phyloP scores from a whole-genome alignment of 1,139 yeast species.

The Magnusiomyces paraingens region DNA sequence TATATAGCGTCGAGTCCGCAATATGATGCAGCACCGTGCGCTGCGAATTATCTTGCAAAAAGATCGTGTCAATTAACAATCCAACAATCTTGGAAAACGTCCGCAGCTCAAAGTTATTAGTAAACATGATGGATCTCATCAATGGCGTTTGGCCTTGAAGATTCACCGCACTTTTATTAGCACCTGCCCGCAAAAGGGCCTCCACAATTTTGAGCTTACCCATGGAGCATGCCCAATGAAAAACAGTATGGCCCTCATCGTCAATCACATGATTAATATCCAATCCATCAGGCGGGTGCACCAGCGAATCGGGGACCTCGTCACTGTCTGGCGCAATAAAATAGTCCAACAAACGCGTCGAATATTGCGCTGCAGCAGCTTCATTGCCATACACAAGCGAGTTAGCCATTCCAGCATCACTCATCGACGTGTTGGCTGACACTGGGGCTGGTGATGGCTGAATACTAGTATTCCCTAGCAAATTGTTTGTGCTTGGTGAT shows the following conservation, averaged over 20 bases:
- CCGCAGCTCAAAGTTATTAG: conserved; percentile 75
- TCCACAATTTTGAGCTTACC: conserved; percentile 72
- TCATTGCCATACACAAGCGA: conserved; percentile 32
- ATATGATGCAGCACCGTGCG: conserved; percentile 83
- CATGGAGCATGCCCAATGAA: conserved; percentile 96
- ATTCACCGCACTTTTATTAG: conserved; percentile 70
- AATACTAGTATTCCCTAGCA: no score
- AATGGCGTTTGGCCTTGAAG: conserved; percentile 76
- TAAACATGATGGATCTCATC: conserved; percentile 76
- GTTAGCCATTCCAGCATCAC: conserved; percentile 14
- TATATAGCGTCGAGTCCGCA: conserved; percentile 51
- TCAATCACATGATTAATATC: conserved; percentile 84
- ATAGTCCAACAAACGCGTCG: conserved; percentile 42
- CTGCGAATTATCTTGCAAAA: conserved; percentile 56
- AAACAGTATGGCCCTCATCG: conserved; percentile 91
- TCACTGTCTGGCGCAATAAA: conserved; percentile 69
- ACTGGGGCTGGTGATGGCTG: conserved; percentile 16
- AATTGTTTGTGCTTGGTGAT: no score
- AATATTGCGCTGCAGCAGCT: conserved; percentile 37
- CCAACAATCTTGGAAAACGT: conserved; percentile 69
- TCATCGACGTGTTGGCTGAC: conserved; percentile 6
- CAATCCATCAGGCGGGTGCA: conserved; percentile 71
- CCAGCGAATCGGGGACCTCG: conserved; percentile 66
- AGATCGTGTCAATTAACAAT: conserved; percentile 56
- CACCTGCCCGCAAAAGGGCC: conserved; percentile 61